Evolutionary conservation across 352 stramenopile species (phyloP), one percentile per base, ranked within the genome.

Genomic region (Lagenidium giganteum): DNA sequence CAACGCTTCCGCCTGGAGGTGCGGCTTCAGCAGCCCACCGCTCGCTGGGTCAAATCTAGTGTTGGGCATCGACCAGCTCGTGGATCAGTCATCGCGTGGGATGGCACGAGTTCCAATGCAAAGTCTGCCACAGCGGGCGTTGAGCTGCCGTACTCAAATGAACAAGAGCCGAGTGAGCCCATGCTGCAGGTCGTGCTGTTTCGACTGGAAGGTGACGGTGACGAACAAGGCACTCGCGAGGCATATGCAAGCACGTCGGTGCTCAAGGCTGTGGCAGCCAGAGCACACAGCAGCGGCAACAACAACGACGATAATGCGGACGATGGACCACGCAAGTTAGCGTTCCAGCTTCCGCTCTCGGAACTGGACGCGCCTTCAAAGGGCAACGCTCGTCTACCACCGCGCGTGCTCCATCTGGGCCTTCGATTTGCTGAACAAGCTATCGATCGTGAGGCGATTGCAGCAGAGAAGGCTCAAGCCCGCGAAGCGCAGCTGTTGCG

Each of bases 121-220:
- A n/a, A n/a, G n/a, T n/a, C n/a, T 0, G 21, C 18, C 2, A 34
- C 47, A n/a, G 56, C 44, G 8, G 5, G 47, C 3, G 34, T 67
- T 11, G 20, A 46, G 5, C 22, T 73, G 3, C n/a, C 28, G 1
- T 73, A 65, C 41, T 58, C 53, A 6, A 77, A 70, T 22, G 42
- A 50, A 13, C 31, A 44, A 9, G 59, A 67, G 17, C 30, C n/a
- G 2, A 27, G 14, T 1, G 62, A 68, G 23, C 57, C 62, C 18
- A 38, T 55, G 6, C 9, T 72, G 4, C 62, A 66, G 24, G 8
- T 77, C 16, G 49, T 71, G 14, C 51, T 68, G 1, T 45, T 64
- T 22, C 37, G 54, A 26, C 12, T 61, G 0, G 27, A 29, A 13
- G 47, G 55, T 12, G 26, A 17, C 8, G 22, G 7, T 28, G n/a